Base-by-base conservation (phyloP, 1,284 basidiomycete species). In the Ustilago vetiveriae region DNA sequence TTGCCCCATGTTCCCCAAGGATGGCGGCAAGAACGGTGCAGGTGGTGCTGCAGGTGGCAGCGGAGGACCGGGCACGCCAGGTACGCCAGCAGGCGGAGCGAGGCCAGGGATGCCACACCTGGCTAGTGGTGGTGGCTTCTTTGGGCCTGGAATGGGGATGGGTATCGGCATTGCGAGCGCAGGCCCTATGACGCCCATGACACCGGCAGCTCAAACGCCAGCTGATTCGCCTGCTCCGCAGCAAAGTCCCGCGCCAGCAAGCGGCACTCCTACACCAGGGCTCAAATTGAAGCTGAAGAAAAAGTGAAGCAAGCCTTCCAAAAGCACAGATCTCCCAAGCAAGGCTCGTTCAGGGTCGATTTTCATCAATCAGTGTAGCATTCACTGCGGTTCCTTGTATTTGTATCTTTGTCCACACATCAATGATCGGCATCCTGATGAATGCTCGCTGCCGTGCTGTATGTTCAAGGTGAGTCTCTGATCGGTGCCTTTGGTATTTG, bases 1-100 rank as follows among this genome's bases (percentile, higher is more conserved):
- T 4, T 82, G 80, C 32, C 80, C 79, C 5, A 71, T 78, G 63
- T 78, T 73, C 53, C 73, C 63, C 19, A 62, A 69, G 39, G 66
- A 72, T 36, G 68, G 71, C 24, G 74, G 64, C 27, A 73, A 71
- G 50, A 56, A 59, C 19, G 72, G 68, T 3, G 54, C 54, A 0
- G 69, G 63, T 8, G 65, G 67, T 11, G 64, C 54, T 22, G 64
- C 67, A 0, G 60, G 62, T 27, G 59, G 59, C 14, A 55, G 54
- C 27, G 42, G 54, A 16, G 42, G 54, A 19, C 43, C 66, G 4
- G 60, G 66, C 0, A 64, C 60, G n/a, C 67, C 67, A 13, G 54
- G 54, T 10, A 64, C 66, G 6, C 66, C 62, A 4, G 55, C 41
- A n/a, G 51, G 68, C 21, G 46, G 46, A 24, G 55, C 30, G 2